phyloP scores from a whole-genome alignment of 176 grass and related monocot species.

The Aegilops sharonensis region DNA sequence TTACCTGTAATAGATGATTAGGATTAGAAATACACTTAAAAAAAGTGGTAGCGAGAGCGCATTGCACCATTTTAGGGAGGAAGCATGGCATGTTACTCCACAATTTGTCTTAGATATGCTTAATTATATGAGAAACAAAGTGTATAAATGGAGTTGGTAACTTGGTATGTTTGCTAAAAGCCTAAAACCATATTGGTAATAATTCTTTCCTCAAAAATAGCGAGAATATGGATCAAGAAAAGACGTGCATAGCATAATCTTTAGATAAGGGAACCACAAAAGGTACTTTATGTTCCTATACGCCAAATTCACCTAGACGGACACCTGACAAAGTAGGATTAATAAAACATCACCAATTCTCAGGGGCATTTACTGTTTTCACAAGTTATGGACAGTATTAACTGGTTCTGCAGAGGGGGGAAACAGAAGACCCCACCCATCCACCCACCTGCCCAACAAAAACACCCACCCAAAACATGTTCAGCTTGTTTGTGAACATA shows the following conservation, averaged over 20 bases:
- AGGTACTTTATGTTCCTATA: neutral
- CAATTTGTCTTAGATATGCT: conserved; percentile 6
- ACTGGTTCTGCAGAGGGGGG: neutral
- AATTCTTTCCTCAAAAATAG: neutral
- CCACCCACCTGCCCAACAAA: neutral
- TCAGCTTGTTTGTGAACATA: neutral
- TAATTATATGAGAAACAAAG: neutral
- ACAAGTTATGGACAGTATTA: neutral
- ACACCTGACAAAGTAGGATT: conserved; percentile 11
- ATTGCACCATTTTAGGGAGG: conserved; percentile 2
- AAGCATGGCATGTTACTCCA: conserved; percentile 19
- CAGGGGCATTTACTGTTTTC: neutral
- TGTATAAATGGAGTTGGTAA: neutral
- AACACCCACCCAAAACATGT: neutral
- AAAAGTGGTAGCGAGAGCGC: neutral
- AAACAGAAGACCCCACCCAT: neutral
- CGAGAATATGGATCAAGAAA: neutral
- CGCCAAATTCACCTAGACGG: neutral
- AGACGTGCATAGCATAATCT: neutral
- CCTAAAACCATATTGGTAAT: conserved; percentile 14
- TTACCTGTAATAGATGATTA: conserved; percentile 55
- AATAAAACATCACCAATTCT: neutral
- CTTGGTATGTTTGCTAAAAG: neutral
- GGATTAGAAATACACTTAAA: conserved; percentile 21
- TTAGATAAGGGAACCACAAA: neutral